These are phyloP conservation scores for Parachlorella kessleri DNA, from an alignment of 139 green algal species.

Conservation along the genomic window DNA sequence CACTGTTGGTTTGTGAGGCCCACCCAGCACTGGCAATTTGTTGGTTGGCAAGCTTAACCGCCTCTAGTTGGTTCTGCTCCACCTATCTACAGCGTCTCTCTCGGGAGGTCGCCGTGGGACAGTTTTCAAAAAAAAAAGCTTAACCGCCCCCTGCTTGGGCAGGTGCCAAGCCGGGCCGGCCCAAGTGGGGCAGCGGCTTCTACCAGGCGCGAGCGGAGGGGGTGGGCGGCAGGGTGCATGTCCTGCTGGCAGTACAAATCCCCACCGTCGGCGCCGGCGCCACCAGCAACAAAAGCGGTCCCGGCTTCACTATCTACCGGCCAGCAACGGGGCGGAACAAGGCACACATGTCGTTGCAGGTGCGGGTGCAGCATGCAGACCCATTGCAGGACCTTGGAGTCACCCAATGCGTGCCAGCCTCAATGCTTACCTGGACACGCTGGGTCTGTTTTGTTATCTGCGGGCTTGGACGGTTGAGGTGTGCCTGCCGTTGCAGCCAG, in stretches of 20 bases:
- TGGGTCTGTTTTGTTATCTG: too few relatives aligned
- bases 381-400: background rate
- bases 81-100: too few relatives aligned
- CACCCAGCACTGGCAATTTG: too few relatives aligned
- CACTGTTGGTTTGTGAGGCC: too few relatives aligned
- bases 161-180: background rate
- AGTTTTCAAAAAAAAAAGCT: too few relatives aligned
- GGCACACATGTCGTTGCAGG: slow-evolving; percentile 20
- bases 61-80: too few relatives aligned
- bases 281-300: background rate
- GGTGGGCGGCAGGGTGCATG: slow-evolving; percentile 6
- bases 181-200: slow-evolving; percentile 30
- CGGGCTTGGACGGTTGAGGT: too few relatives aligned
- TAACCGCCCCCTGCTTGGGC: background rate
- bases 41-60: too few relatives aligned
- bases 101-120: too few relatives aligned
- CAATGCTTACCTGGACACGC: background rate
- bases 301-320: slow-evolving; percentile 26
- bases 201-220: slow-evolving; percentile 14
- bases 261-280: background rate
- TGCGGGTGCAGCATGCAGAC: too few relatives aligned
- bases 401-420: background rate
- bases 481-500: too few relatives aligned
- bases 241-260: slow-evolving; percentile 39
- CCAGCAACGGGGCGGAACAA: slow-evolving; percentile 25